Percentiles rank a stretch among this genome's conserved stretches.
Evolutionary conservation across 2,329 filamentous ascomycete genomes (phyloP).

Genomic region (Phialophora verrucosa): DNA sequence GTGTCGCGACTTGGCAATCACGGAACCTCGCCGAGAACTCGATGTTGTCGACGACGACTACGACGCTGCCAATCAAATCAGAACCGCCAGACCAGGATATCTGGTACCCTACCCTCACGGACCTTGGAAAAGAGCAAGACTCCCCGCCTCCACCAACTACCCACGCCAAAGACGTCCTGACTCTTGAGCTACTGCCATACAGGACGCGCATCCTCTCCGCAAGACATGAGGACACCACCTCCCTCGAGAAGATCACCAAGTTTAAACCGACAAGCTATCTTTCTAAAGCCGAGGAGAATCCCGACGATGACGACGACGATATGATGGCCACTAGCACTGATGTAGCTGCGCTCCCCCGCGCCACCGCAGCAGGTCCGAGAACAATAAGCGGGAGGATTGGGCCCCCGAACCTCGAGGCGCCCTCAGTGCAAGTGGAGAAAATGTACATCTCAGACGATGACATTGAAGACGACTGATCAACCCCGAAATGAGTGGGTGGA

Average conservation of each 20-base stretch:
- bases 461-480: conserved; percentile 70
- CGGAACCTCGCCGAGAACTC: conserved; percentile 24
- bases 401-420: neutral
- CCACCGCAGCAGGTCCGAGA: neutral
- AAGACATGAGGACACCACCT: conserved; percentile 51
- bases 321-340: conserved; percentile 44
- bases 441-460: conserved; percentile 81
- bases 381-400: neutral
- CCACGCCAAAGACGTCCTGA: conserved; percentile 69
- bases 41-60: neutral
- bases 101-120: neutral
- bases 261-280: conserved; percentile 50
- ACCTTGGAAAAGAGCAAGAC: conserved; percentile 18
- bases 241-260: conserved; percentile 71
- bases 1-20: conserved; percentile 48
- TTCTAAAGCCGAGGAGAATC: conserved; percentile 49
- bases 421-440: conserved; percentile 64
- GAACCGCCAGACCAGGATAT: conserved; percentile 1
- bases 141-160: conserved; percentile 48
- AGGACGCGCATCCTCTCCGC: conserved; percentile 67
- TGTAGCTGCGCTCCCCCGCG: neutral
- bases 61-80: neutral
- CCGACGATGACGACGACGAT: conserved; percentile 54
- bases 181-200: conserved; percentile 88
- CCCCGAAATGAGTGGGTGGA: neutral